phyloP scores from a whole-genome alignment of 2,329 filamentous ascomycete genomes.

The Ophiosphaerella korrae region DNA sequence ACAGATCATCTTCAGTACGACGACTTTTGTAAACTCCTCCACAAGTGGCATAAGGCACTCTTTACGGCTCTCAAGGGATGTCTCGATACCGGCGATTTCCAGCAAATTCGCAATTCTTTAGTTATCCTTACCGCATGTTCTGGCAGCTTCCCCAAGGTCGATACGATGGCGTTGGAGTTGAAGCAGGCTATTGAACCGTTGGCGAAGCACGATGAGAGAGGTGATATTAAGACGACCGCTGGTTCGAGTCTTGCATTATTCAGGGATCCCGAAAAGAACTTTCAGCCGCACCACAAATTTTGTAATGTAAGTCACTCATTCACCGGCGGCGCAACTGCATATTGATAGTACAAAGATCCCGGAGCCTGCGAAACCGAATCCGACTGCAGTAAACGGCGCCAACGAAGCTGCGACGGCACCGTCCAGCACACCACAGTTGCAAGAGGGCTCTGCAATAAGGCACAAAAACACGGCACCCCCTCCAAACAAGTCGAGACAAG shows the following conservation, averaged over 20 bases:
- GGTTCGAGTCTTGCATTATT: slow-evolving; percentile 73
- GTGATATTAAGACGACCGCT: slow-evolving; percentile 76
- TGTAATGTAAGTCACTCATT: slow-evolving; percentile 60
- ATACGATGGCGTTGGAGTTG: slow-evolving; percentile 79
- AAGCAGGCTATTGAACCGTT: slow-evolving; percentile 68
- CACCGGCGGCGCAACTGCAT: not conserved
- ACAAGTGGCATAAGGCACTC: slow-evolving; percentile 87
- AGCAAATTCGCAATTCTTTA: slow-evolving; percentile 96
- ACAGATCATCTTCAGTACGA: slow-evolving; percentile 78
- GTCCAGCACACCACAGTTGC: slow-evolving; percentile 52
- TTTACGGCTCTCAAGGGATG: slow-evolving; percentile 81
- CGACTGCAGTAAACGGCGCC: slow-evolving; percentile 29
- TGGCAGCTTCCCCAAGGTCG: slow-evolving; percentile 83
- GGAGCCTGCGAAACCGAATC: slow-evolving; percentile 19
- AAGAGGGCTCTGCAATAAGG: slow-evolving; percentile 45
- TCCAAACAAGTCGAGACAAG: slow-evolving; percentile 61
- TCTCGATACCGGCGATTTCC: slow-evolving; percentile 84
- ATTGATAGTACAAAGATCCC: slow-evolving; percentile 26
- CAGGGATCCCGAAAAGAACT: slow-evolving; percentile 68
- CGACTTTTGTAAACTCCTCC: slow-evolving; percentile 82
- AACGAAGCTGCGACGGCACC: slow-evolving; percentile 33
- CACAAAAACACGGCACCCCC: slow-evolving; percentile 64
- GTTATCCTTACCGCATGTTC: slow-evolving; percentile 82
- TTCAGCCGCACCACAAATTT: slow-evolving; percentile 77
- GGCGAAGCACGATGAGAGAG: slow-evolving; percentile 63